Conservation (phyloP, 805 yeast genomes). For the Candida dajiaensis region DNA sequence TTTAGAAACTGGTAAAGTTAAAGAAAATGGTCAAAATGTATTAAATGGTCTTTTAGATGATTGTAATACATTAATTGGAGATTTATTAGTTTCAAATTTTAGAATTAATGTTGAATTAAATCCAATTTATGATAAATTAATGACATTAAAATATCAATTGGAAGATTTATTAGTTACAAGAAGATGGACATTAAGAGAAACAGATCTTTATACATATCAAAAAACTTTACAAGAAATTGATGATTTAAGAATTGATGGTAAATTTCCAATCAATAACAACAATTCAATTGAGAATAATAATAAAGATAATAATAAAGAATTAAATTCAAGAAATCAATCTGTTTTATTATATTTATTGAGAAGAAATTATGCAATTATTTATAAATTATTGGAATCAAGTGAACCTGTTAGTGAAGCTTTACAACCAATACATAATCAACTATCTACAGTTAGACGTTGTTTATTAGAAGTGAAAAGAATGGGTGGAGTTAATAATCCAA, state of each 20-base stretch:
- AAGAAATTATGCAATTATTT: conserved; percentile 86
- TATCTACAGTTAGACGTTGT: conserved; percentile 87
- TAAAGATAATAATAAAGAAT: conserved; percentile 2
- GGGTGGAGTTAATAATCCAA: conserved; percentile 82
- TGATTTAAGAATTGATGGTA: conserved; percentile 58
- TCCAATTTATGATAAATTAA: conserved; percentile 57
- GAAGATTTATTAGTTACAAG: conserved; percentile 85
- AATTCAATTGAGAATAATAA: too few relatives aligned
- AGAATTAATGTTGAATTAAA: conserved; percentile 46
- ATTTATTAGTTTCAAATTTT: conserved; percentile 43
- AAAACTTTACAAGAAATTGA: conserved; percentile 69
- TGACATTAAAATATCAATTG: conserved; percentile 62
- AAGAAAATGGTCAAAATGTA: conserved; percentile 38
- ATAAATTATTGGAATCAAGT: conserved; percentile 81
- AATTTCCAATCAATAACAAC: conserved; percentile 32
- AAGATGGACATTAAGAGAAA: conserved; percentile 96
- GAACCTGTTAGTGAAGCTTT: conserved; percentile 95
- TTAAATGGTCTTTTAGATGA: conserved; percentile 77
- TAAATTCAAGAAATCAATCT: conserved; percentile 46
- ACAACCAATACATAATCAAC: conserved; percentile 89
- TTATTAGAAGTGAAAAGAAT: conserved; percentile 82
- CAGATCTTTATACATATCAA: conserved; percentile 85
- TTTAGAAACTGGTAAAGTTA: conserved; percentile 27
- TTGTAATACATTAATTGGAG: conserved; percentile 69
- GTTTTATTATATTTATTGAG: conserved; percentile 73